Percentiles rank a stretch among this genome's conserved stretches.
Conservation (phyloP, 1,139 yeast genomes). For the Hyphopichia buzzinii region DNA sequence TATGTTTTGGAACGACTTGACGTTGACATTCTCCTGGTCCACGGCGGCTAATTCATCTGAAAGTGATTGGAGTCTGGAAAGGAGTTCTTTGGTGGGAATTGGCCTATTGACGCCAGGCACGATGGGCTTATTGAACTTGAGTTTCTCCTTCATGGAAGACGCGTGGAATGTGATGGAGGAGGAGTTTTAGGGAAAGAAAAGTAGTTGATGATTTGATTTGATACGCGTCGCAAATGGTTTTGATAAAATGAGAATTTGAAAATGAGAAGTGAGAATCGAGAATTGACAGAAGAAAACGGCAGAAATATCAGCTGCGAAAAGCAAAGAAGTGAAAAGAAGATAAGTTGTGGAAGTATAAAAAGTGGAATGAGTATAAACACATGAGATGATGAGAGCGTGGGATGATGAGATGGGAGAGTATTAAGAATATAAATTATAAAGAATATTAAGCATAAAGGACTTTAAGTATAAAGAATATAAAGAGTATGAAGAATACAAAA, state of each 20-base stretch:
- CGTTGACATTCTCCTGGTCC: slow-evolving; percentile 59
- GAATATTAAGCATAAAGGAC: too few species aligned
- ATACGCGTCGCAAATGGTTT: background rate
- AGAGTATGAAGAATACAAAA: too few species aligned
- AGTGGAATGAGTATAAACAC: too few species aligned
- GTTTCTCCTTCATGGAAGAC: slow-evolving; percentile 1
- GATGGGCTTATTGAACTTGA: slow-evolving; percentile 45
- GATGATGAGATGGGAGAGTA: too few species aligned
- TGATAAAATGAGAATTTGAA: background rate
- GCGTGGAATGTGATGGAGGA: too few species aligned
- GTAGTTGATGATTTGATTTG: background rate
- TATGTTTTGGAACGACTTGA: slow-evolving; percentile 40
- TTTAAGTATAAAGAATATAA: too few species aligned
- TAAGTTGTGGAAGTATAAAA: too few species aligned
- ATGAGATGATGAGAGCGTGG: too few species aligned
- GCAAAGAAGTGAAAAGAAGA: too few species aligned
- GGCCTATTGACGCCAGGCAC: slow-evolving; percentile 54
- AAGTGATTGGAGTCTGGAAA: slow-evolving; percentile 39
- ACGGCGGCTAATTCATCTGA: slow-evolving; percentile 60
- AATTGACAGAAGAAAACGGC: too few species aligned
- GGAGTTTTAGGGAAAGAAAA: background rate
- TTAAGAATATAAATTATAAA: too few species aligned
- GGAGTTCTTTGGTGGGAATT: slow-evolving; percentile 60
- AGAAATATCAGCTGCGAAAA: too few species aligned
- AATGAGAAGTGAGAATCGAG: background rate